Conservation (phyloP, 2,329 filamentous ascomycete genomes). For the Calonectria naviculata region DNA sequence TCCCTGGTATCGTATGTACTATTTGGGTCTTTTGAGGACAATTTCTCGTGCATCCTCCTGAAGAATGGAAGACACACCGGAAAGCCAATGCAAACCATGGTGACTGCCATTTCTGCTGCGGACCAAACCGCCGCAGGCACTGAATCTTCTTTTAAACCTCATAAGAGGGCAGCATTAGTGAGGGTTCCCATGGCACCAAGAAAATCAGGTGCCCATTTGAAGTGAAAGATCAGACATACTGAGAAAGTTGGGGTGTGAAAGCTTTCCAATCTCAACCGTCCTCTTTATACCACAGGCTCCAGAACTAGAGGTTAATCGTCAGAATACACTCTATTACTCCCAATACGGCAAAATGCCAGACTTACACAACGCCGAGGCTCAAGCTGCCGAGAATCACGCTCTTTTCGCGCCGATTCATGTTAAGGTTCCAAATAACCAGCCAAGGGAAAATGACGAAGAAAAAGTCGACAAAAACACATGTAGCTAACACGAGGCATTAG, state of each 20-base stretch:
- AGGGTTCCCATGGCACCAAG: not conserved
- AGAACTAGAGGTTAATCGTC: not conserved
- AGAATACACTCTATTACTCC: not conserved
- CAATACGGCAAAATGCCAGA: not conserved
- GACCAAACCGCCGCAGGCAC: slow-evolving; percentile 1
- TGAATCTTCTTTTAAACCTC: not conserved
- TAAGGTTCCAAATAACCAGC: slow-evolving; percentile 53
- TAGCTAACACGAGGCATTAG: not conserved
- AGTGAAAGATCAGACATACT: not conserved
- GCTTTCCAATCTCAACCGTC: slow-evolving; percentile 3
- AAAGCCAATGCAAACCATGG: not conserved
- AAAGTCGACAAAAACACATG: slow-evolving; percentile 44
- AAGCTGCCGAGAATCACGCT: slow-evolving; percentile 51
- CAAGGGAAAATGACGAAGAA: slow-evolving; percentile 52
- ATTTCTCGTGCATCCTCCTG: not conserved
- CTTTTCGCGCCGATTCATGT: slow-evolving; percentile 55
- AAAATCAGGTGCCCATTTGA: not conserved
- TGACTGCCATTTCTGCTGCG: not conserved
- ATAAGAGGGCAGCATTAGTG: not conserved
- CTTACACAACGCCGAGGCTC: slow-evolving; percentile 51
- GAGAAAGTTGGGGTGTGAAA: not conserved
- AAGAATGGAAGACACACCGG: not conserved
- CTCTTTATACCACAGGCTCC: slow-evolving; percentile 14
- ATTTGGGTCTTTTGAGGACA: not conserved
- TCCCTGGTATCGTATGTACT: not conserved